Evolutionary conservation across 2,329 filamentous ascomycete species (phyloP).

Genomic region (Sphaerulina vaccinii): DNA sequence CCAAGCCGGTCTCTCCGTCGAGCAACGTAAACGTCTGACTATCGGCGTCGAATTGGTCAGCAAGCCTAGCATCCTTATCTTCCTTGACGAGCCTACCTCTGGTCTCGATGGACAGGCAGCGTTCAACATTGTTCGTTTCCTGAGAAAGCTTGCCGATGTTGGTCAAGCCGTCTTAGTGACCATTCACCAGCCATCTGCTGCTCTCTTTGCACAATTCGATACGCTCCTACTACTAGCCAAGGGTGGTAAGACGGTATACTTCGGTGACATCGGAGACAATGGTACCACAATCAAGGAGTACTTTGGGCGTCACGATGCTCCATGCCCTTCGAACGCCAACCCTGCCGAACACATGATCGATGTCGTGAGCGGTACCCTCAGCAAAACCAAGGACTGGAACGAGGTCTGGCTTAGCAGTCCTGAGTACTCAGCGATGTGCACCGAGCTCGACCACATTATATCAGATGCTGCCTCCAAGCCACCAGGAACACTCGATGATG

Average conservation of each 20-base stretch:
- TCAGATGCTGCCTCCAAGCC: slow-evolving; percentile 38
- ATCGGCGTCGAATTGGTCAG: slow-evolving; percentile 58
- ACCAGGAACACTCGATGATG: slow-evolving; percentile 42
- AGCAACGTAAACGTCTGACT: slow-evolving; percentile 58
- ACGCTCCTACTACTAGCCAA: slow-evolving; percentile 63
- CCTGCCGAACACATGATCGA: slow-evolving; percentile 56
- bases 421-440: slow-evolving; percentile 38
- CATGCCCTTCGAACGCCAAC: slow-evolving; percentile 53
- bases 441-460: slow-evolving; percentile 45
- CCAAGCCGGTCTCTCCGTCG: slow-evolving; percentile 54
- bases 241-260: slow-evolving; percentile 66
- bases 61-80: slow-evolving; percentile 61
- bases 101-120: slow-evolving; percentile 67
- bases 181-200: slow-evolving; percentile 66
- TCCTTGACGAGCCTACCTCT: slow-evolving; percentile 60
- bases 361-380: slow-evolving; percentile 46
- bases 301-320: slow-evolving; percentile 54
- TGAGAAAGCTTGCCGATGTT: slow-evolving; percentile 63
- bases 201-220: slow-evolving; percentile 67
- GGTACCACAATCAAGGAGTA: slow-evolving; percentile 47
- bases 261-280: slow-evolving; percentile 56
- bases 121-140: slow-evolving; percentile 63
- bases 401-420: slow-evolving; percentile 45
- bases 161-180: slow-evolving; percentile 69
- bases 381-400: slow-evolving; percentile 45